These are phyloP conservation scores for Rhazya stricta DNA, from an alignment of 257 asterid species.

Conservation along the genomic window DNA sequence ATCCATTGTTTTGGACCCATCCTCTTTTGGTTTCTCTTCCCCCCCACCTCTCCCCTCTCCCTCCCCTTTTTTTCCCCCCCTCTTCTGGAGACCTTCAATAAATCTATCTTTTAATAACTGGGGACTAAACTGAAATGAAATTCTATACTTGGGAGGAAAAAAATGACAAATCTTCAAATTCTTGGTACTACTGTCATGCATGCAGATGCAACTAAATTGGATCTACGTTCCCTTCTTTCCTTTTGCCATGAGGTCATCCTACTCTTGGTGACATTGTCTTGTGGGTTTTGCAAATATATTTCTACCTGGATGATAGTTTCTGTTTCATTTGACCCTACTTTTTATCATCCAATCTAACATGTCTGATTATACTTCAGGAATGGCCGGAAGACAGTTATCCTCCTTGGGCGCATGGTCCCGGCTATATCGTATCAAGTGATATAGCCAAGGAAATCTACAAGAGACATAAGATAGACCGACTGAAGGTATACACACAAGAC, in stretches of 20 bases:
- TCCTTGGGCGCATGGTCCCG: constrained; percentile 97
- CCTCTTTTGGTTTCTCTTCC: not conserved
- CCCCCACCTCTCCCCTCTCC: too few relatives aligned
- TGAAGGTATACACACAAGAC: constrained; percentile 47
- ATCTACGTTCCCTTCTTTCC: not conserved
- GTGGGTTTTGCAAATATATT: constrained; percentile 2
- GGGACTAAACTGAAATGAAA: not conserved
- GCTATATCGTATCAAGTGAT: constrained; percentile 76
- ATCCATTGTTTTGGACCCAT: not conserved
- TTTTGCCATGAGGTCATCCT: not conserved
- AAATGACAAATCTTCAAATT: not conserved
- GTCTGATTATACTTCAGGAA: constrained; percentile 45
- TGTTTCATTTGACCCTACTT: not conserved
- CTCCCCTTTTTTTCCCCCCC: not conserved
- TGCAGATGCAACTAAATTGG: not conserved
- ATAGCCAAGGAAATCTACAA: constrained; percentile 67
- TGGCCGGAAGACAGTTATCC: constrained; percentile 85
- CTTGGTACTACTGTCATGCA: not conserved
- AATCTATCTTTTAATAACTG: not conserved
- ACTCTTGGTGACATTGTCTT: not conserved
- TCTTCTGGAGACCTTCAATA: not conserved
- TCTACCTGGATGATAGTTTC: not conserved
- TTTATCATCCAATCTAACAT: constrained; percentile 16
- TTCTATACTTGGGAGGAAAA: not conserved
- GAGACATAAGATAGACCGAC: constrained; percentile 49